Conservation (phyloP, 75 land plant genomes). For the Cunninghamia lanceolata region DNA sequence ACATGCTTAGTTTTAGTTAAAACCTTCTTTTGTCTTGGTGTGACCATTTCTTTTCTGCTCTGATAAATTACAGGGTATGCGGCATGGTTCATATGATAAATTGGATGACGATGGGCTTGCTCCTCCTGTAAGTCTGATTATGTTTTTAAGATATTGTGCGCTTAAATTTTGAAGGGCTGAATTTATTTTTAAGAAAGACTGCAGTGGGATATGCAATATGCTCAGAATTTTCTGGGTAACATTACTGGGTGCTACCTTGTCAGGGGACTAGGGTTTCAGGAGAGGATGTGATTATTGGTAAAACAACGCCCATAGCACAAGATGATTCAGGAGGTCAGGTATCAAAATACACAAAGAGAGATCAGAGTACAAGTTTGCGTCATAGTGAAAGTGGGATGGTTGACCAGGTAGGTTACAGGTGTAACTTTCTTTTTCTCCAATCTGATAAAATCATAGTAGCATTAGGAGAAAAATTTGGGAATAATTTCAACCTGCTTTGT, state of each 20-base stretch:
- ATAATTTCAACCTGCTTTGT: neutral
- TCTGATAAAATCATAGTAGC: neutral
- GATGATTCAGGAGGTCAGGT: constrained; percentile 87
- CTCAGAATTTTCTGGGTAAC: constrained; percentile 1
- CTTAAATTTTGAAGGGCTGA: neutral
- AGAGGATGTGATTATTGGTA: constrained; percentile 97
- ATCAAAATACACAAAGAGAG: constrained; percentile 77
- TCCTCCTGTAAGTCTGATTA: constrained; percentile 72
- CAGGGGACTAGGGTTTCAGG: constrained; percentile 95
- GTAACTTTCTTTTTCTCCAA: neutral
- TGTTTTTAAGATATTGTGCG: neutral
- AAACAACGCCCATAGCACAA: constrained; percentile 88
- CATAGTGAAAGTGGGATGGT: constrained; percentile 99
- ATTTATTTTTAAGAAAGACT: neutral
- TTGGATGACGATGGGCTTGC: constrained; percentile 99
- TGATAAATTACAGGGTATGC: constrained; percentile 74
- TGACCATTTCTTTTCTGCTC: neutral
- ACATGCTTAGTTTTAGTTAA: neutral
- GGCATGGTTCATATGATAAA: constrained; percentile 99
- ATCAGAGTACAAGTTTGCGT: constrained; percentile 95
- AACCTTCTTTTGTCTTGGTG: neutral
- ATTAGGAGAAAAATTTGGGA: too few species aligned
- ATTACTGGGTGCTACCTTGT: neutral
- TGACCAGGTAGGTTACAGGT: constrained; percentile 67
- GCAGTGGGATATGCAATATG: neutral